phyloP scores from a whole-genome alignment of 1,284 basidiomycete species.

The Ustanciosporium gigantosporum region DNA sequence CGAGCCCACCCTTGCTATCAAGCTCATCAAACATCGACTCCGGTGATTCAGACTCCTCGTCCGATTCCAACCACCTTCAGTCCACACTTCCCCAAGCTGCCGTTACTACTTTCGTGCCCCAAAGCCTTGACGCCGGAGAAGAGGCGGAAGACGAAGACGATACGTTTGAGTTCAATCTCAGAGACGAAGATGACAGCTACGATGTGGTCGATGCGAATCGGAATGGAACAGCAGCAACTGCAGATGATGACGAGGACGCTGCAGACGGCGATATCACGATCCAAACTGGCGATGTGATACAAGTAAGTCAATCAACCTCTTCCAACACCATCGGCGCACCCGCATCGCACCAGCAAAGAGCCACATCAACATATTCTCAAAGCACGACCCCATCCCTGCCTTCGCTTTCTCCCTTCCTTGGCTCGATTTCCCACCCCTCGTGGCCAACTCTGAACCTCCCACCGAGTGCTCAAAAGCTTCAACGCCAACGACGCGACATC shows the following conservation, averaged over 20 bases:
- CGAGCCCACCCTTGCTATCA: no score
- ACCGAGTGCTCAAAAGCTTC: slow-evolving; percentile 15
- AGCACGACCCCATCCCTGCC: background rate
- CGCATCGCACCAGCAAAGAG: background rate
- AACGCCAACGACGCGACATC: slow-evolving; percentile 9
- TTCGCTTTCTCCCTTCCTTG: no score
- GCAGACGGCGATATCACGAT: background rate
- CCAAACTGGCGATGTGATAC: no score
- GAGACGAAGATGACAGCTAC: background rate
- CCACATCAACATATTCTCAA: background rate
- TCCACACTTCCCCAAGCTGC: no score
- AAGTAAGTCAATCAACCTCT: no score
- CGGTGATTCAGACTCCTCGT: no score
- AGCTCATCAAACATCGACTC: no score
- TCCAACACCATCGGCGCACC: background rate
- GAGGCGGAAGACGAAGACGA: slow-evolving; percentile 11
- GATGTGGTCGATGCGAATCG: no score
- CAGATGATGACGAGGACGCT: background rate
- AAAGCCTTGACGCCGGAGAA: background rate
- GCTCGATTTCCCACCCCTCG: slow-evolving; percentile 8
- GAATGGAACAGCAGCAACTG: no score
- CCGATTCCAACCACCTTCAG: no score
- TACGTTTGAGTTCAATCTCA: background rate
- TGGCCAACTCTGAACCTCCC: slow-evolving; percentile 22
- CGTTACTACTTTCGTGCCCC: slow-evolving; percentile 31